Conservation (phyloP, 108 stramenopile species). For the Fistulifera pelliculosa region DNA sequence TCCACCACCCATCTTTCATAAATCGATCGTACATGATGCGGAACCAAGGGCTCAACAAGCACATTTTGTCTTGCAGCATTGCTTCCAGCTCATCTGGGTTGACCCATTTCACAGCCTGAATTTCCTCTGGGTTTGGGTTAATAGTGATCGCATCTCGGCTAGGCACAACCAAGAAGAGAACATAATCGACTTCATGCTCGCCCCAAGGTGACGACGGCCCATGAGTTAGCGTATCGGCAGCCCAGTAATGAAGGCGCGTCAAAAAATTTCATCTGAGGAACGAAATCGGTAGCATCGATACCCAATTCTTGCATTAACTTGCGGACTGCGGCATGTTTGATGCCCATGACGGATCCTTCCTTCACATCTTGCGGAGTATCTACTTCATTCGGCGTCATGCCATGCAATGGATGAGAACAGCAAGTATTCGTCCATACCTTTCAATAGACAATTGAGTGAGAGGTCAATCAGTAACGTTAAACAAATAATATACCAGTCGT, state of each 20-base stretch:
- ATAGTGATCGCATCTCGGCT: conserved; percentile 51
- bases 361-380: conserved; percentile 54
- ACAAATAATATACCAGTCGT: not conserved
- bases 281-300: conserved; percentile 58
- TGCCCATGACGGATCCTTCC: conserved; percentile 73
- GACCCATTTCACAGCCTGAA: conserved; percentile 72
- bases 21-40: conserved; percentile 77
- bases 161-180: conserved; percentile 71
- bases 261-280: conserved; percentile 80
- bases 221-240: conserved; percentile 86
- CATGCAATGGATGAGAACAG: conserved; percentile 94
- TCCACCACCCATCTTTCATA: conserved; percentile 74
- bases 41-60: conserved; percentile 91
- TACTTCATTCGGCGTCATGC: conserved; percentile 76
- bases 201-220: conserved; percentile 89
- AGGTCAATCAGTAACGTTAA: too few species aligned
- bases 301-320: conserved; percentile 97
- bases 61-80: conserved; percentile 56
- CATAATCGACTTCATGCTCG: conserved; percentile 99
- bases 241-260: conserved; percentile 97
- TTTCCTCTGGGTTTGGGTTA: conserved; percentile 88
- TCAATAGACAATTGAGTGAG: too few species aligned
- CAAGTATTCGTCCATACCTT: conserved; percentile 99
- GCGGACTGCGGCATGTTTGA: conserved; percentile 92
- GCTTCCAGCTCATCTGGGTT: conserved; percentile 42